Base-by-base conservation (phyloP, 202 grass and related monocot species). In the Carex arenaria region DNA sequence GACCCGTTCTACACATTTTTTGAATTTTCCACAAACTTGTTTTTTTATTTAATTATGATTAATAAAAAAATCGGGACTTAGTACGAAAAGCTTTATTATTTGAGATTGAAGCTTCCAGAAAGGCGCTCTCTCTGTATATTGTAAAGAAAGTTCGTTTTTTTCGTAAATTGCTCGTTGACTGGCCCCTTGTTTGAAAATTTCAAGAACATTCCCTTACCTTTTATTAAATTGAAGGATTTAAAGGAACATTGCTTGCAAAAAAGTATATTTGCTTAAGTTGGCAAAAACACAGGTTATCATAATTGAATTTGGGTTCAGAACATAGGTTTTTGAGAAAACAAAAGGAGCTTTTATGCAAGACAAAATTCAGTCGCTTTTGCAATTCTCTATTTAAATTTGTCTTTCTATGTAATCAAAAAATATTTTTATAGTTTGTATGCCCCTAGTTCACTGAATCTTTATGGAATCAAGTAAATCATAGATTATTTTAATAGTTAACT, bases 401-500 rank as follows among this genome's bases (percentile, higher is more conserved):
- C 40, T 47, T 53, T 54, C 72, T 75, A 75, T 55, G 72, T 32
- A 55, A 76, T 57, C 14, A 56, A 76, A 77, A 59, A 28, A 36
- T 36, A 32, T 36, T 36, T 34, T 55, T 34, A 10, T 28, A 57
- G 57, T 57, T 77, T 28, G 19, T 77, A 57, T n/a, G 12, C 49
- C 23, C 13, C 13, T 17, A n/a, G 2, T 80, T 80, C 65, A 30
- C 42, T 65, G 40, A 28, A 45, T 81, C 31, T 80, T 23, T 38
- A 28, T 9, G 43, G 38, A 68, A 68, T 53, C 13, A 82, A 68
- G 49, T 32, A 67, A 40, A 82, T 68, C 43, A 55, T 64, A 12
- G 12, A 82, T 47, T 54, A 68, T 53, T 30, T 67, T 67, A 52
- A 18, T 82, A 68, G 0, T 82, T 67, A 82, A 82, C n/a, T 82